Evolutionary conservation across 768 basidiomycete species (phyloP), one percentile per base, ranked within the genome.

Genomic region (Krasilnikovozyma curviuscula): DNA sequence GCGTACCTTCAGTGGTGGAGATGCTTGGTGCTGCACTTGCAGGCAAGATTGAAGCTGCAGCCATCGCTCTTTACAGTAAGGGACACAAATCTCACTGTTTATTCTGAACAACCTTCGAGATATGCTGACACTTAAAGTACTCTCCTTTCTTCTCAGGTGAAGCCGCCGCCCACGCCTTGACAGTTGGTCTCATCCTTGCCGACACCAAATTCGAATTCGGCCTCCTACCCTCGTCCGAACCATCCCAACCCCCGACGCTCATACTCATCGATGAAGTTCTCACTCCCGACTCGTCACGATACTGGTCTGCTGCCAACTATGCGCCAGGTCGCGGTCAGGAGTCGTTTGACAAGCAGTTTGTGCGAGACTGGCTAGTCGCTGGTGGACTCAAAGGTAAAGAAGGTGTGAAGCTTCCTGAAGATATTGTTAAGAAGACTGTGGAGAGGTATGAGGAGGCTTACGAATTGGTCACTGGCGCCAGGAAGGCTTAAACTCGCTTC

Each of bases 191-290:
- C 49, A 93, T 97, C 58, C 77, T 98, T 37, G 93, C 88, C 21
- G 91, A 98, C 65, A 97, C 89, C 33, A 98, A 98, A 63, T 95
- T 97, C 64, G 93, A 97, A 67, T 98, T 98, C 59, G 93, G 93
- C 5, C 73, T 95, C 37, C 59, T 86, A 40, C 69, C 64, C 14
- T 48, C 57, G 24, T 3, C 47, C 16, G 12, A 14, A 6, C 38
- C 48, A 59, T 48, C 48, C 55, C 16, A 55, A 55, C 30, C 58
- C 56, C 56, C 74, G 23, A 55, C 55, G 27, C 69, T 95, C 21
- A 82, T 91, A 53, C 73, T 97, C 40, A 79, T 97, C 55, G 93
- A 98, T 64, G 93, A 98, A 61, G 74, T 83, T n/a, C 73, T 98
- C 45, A 97, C 93, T 0, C 89, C 91, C 18, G 93, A 98, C 64